Conservation (phyloP, 2,329 filamentous ascomycete genomes). For the Cladosporium halotolerans region DNA sequence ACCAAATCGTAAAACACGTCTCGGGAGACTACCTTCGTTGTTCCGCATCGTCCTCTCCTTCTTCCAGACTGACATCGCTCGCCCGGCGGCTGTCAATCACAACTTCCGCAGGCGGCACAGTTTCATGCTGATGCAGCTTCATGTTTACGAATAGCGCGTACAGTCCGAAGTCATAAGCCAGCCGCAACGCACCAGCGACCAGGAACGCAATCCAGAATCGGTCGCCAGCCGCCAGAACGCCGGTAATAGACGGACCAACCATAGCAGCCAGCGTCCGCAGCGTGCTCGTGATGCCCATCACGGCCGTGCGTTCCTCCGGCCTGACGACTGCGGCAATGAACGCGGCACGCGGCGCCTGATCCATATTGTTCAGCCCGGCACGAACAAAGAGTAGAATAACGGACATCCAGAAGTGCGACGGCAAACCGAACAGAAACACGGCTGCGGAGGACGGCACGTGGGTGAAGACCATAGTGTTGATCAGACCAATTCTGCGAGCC, state of each 20-base stretch:
- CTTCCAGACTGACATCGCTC: background rate
- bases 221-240: constrained; percentile 46
- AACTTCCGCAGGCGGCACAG: background rate
- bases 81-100: background rate
- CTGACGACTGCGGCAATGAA: constrained; percentile 62
- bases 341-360: constrained; percentile 60
- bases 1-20: background rate
- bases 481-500: constrained; percentile 55
- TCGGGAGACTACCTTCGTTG: background rate
- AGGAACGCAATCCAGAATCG: constrained; percentile 59
- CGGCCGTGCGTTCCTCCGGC: constrained; percentile 59
- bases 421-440: constrained; percentile 54
- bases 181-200: constrained; percentile 46
- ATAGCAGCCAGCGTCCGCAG: constrained; percentile 55
- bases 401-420: constrained; percentile 46
- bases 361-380: constrained; percentile 61
- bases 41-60: background rate
- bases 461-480: constrained; percentile 60
- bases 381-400: constrained; percentile 53
- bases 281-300: constrained; percentile 63
- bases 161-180: constrained; percentile 54
- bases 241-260: constrained; percentile 50
- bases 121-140: constrained; percentile 33
- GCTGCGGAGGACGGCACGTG: constrained; percentile 55
- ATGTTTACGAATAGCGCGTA: constrained; percentile 56